phyloP scores from a whole-genome alignment of 148 eudicot species.

The Rhododendron henanense region DNA sequence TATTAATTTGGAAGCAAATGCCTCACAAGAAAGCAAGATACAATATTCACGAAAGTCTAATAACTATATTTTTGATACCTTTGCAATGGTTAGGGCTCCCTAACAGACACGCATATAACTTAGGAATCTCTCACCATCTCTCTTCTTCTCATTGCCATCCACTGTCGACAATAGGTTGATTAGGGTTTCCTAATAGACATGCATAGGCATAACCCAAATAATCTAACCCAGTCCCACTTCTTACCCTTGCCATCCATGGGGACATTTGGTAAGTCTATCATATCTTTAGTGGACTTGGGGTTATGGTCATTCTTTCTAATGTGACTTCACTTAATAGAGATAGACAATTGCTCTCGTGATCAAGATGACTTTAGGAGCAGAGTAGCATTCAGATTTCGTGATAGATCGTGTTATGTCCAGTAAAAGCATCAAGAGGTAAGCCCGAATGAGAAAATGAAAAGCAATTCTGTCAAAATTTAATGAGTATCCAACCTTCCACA shows the following conservation, averaged over 20 bases:
- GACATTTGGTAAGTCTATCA: neutral
- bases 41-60: neutral
- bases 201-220: neutral
- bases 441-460: neutral
- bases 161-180: neutral
- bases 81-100: neutral
- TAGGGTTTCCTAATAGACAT: neutral
- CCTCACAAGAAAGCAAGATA: neutral
- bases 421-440: neutral
- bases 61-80: neutral
- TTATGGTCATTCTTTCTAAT: neutral
- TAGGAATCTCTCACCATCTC: neutral
- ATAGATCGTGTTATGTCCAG: neutral
- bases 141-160: neutral
- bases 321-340: neutral
- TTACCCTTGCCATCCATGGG: neutral
- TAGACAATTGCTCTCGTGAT: neutral
- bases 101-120: neutral
- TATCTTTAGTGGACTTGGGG: neutral
- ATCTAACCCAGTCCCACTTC: neutral
- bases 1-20: neutral
- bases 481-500: neutral
- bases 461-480: neutral
- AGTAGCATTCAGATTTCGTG: neutral
- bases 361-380: neutral